Percentiles rank a stretch among this genome's conserved stretches.
Evolutionary conservation across 208 protist species (phyloP).

Genomic region (Wallacemonas rigidus): DNA sequence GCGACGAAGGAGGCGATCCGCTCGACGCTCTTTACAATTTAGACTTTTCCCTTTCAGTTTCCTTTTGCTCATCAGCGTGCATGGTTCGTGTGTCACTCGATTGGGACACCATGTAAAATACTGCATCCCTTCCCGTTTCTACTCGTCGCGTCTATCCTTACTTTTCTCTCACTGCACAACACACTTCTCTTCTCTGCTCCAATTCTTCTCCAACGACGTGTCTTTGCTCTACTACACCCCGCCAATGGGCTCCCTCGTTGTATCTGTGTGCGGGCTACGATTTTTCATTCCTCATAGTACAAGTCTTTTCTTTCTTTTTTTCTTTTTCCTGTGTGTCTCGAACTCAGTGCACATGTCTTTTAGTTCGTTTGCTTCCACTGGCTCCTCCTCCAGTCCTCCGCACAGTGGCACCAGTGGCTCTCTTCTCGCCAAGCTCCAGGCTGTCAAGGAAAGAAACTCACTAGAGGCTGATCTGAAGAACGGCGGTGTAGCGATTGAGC

Average conservation of each 20-base stretch:
- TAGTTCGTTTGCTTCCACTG: background rate
- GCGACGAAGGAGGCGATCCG: background rate
- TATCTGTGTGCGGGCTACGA: background rate
- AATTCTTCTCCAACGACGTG: too few relatives aligned
- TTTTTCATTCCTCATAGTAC: background rate
- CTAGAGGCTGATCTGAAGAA: constrained; percentile 18
- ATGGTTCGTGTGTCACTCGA: too few relatives aligned
- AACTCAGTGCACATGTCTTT: constrained; percentile 7
- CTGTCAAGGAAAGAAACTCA: constrained; percentile 4
- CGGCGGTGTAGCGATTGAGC: constrained; percentile 9
- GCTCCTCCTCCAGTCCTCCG: background rate
- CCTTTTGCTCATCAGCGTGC: too few relatives aligned
- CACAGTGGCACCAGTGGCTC: background rate
- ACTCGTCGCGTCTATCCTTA: too few relatives aligned
- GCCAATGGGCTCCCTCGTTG: background rate
- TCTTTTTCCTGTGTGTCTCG: background rate
- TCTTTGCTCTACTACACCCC: too few relatives aligned
- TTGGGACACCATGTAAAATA: too few relatives aligned
- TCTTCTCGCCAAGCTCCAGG: constrained; percentile 3
- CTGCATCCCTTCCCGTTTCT: too few relatives aligned
- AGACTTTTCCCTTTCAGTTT: background rate
- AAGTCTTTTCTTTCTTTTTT: background rate
- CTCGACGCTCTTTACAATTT: background rate
- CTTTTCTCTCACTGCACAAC: too few relatives aligned
- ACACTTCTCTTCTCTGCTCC: too few relatives aligned